phyloP scores from a whole-genome alignment of 345 rosid genomes.

The Luvunga scandens region DNA sequence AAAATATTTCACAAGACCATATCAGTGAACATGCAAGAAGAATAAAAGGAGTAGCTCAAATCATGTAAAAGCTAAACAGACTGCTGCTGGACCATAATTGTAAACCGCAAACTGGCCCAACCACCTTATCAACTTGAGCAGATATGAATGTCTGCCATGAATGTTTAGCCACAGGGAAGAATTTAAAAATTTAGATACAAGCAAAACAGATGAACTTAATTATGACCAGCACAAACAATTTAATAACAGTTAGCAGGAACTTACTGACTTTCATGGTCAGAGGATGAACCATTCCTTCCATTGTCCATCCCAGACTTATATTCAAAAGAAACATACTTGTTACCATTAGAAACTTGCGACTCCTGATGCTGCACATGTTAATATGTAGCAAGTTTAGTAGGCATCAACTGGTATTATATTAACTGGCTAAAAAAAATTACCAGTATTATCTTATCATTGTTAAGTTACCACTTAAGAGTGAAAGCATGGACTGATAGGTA shows the following conservation, averaged over 20 bases:
- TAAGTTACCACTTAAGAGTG: background rate
- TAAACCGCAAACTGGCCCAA: background rate
- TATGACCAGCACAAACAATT: conserved; percentile 9
- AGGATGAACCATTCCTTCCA: conserved; percentile 90
- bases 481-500: background rate
- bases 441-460: background rate
- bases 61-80: background rate
- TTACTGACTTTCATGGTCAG: conserved; percentile 98
- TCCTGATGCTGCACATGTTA: conserved; percentile 80
- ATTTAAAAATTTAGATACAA: background rate
- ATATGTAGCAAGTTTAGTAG: conserved; percentile 13
- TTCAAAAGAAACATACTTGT: conserved; percentile 88
- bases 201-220: background rate
- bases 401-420: background rate
- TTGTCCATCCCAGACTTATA: conserved; percentile 92
- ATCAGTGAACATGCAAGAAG: background rate
- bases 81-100: background rate
- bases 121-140: background rate
- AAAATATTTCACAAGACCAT: background rate
- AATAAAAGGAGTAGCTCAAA: background rate
- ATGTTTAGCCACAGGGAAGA: background rate
- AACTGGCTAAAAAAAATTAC: background rate
- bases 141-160: background rate
- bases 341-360: conserved; percentile 69
- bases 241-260: conserved; percentile 31